Base-by-base conservation (phyloP, 495 filamentous ascomycete genomes). In the Tirmania nivea region DNA sequence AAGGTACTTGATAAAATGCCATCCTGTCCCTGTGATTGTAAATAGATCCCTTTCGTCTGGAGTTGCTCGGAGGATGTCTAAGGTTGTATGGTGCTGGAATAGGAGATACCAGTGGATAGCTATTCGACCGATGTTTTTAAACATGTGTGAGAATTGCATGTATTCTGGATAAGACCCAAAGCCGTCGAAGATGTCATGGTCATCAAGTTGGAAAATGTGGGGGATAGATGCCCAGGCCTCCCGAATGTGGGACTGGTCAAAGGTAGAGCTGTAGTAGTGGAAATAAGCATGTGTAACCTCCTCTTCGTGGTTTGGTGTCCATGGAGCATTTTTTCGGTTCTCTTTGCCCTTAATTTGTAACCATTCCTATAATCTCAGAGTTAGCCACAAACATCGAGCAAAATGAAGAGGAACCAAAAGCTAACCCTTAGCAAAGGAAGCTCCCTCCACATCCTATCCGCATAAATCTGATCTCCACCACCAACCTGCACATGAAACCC, bases 161-260 rank as follows among this genome's bases (percentile, higher is more conserved):
- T 97, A 93, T 56, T 94, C 88, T 1, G 90, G 90, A 58, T 96
- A 96, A 1, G 84, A 90, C 17, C 90, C 90, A 55, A 87, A 97
- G n/a, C 90, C 90, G 63, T 97, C 90, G 61, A 97, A 96, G 86
- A 97, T 94, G 53, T 97, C 90, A 66, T 96, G 90, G 66, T 97
- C 90, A 64, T 96, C 87, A 35, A 97, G 78, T 61, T 90, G 83
- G 54, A 89, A 74, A 51, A 97, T 70, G 63, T 95, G 89, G 16
- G 90, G 90, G 56, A 97, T 95, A 69, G 96, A 92, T 8, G 90
- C 90, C 70, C 94, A 96, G 0, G 86, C 86, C 66, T 97, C 92
- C 49, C 89, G 73, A 61, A 97, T 65, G 67, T 88, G 83, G 10
- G 88, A 84, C 67, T 96, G 92, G 56, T 97, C 90, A 61, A 96